Conservation (phyloP, 140 eudicot species). For the Anethum foeniculum region DNA sequence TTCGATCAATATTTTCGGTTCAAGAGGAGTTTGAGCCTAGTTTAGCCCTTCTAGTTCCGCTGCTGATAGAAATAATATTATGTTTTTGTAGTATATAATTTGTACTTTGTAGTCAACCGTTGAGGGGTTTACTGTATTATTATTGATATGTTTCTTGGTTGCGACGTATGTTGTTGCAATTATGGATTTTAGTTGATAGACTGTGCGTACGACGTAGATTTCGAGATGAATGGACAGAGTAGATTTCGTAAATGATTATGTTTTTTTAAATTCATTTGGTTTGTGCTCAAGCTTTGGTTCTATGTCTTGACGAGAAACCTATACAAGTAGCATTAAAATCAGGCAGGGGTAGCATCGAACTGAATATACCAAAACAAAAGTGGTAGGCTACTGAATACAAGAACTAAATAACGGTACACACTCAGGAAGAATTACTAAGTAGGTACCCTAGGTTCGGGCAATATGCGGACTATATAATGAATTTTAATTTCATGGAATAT, state of each 20-base stretch:
- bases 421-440: no score
- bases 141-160: neutral
- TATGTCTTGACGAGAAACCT: neutral
- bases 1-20: no score
- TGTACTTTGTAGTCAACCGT: neutral
- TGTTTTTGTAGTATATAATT: neutral
- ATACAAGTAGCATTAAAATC: no score
- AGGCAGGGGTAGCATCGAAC: no score
- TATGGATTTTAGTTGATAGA: neutral
- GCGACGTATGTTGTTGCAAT: neutral
- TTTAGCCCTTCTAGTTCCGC: no score
- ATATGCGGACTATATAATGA: no score
- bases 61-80: neutral
- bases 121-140: neutral
- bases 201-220: neutral
- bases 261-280: neutral
- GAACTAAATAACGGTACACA: no score
- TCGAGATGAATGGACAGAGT: neutral
- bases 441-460: no score
- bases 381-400: no score
- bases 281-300: neutral
- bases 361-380: no score
- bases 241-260: neutral
- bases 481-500: no score
- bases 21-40: no score